Conservation (phyloP, 2,329 filamentous ascomycete genomes). For the Colletotrichum sp. region DNA sequence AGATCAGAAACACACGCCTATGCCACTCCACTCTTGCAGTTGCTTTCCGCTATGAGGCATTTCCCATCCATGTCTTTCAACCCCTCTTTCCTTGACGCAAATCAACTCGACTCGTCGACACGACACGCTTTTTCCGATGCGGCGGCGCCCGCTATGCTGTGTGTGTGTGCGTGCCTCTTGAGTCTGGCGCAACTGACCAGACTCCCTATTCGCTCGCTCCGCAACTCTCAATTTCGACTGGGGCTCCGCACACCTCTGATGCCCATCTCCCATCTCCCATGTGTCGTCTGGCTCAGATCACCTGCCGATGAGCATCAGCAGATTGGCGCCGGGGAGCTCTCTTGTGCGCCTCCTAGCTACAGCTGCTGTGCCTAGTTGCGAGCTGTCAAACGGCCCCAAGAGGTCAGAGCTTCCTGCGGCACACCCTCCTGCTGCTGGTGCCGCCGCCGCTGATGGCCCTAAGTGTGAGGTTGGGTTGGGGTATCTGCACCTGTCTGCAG, state of each 20-base stretch:
- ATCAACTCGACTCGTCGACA: background rate
- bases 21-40: conserved; percentile 10
- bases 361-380: background rate
- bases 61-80: conserved; percentile 19
- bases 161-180: background rate
- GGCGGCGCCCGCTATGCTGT: conserved; percentile 1
- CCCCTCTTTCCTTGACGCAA: conserved; percentile 12
- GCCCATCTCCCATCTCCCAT: background rate
- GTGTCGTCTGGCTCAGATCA: background rate
- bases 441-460: background rate
- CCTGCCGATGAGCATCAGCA: background rate
- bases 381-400: conserved; percentile 1
- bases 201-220: background rate
- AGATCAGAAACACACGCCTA: conserved; percentile 3
- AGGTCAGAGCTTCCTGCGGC: conserved; percentile 7
- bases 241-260: background rate
- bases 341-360: background rate
- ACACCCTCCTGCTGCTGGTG: background rate
- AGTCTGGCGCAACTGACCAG: background rate
- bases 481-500: conserved; percentile 16
- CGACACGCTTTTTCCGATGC: conserved; percentile 8
- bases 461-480: conserved; percentile 11
- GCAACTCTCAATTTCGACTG: background rate
- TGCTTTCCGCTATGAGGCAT: conserved; percentile 20
- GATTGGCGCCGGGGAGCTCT: background rate